Evolutionary conservation across 352 stramenopile species (phyloP).

Genomic region (Thalassiosira pacifica): DNA sequence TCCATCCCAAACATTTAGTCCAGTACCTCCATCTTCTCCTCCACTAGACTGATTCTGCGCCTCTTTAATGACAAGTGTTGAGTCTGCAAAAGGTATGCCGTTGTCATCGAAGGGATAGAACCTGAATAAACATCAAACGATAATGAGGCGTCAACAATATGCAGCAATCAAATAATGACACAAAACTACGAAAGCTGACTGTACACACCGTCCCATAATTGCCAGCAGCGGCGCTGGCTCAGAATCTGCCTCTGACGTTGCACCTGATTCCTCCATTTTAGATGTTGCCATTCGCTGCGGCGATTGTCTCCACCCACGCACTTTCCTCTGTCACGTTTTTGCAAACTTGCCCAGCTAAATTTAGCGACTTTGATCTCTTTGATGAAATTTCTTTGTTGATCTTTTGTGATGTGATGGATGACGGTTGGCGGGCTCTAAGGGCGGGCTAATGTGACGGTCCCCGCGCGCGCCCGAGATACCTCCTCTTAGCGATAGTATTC

Average conservation of each 20-base stretch:
- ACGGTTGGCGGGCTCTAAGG: too few relatives aligned
- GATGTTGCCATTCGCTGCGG: not conserved
- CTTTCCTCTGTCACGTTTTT: too few relatives aligned
- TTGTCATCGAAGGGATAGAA: conserved; percentile 63
- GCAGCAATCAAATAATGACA: not conserved
- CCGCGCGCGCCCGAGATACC: too few relatives aligned
- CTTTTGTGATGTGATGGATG: too few relatives aligned
- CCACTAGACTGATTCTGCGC: conserved; percentile 45
- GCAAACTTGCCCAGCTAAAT: too few relatives aligned
- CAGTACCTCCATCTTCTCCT: conserved; percentile 66
- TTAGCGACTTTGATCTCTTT: too few relatives aligned
- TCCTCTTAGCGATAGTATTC: too few relatives aligned
- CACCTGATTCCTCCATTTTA: conserved; percentile 17
- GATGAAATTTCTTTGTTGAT: too few relatives aligned
- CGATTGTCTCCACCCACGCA: too few relatives aligned
- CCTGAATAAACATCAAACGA: conserved; percentile 6
- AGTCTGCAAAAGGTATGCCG: conserved; percentile 52
- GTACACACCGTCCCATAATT: conserved; percentile 29
- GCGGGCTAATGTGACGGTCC: too few relatives aligned
- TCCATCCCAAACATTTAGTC: conserved; percentile 74
- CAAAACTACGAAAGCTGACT: not conserved
- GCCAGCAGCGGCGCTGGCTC: conserved; percentile 14
- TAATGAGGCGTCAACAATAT: not conserved
- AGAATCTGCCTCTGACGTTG: not conserved
- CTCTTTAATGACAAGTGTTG: conserved; percentile 63